These are phyloP conservation scores for Aspergillus sclerotialis DNA, from an alignment of 2,329 filamentous ascomycete species.

Conservation along the genomic window DNA sequence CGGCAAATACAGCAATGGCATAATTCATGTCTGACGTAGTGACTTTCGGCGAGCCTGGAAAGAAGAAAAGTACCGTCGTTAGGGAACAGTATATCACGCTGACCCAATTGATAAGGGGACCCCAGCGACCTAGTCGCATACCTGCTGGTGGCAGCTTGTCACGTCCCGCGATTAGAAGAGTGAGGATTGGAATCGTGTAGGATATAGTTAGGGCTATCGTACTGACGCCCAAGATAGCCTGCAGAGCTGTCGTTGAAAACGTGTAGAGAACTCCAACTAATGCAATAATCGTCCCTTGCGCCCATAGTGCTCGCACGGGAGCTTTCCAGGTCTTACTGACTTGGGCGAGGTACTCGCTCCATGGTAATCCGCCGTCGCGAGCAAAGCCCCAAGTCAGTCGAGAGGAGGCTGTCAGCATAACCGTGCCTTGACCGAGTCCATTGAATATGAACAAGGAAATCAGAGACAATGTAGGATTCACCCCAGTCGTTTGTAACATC, in stretches of 20 bases:
- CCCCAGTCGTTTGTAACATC: conserved; percentile 33
- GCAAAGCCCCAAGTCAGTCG: conserved; percentile 50
- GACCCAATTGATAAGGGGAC: conserved; percentile 39
- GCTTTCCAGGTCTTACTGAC: conserved; percentile 46
- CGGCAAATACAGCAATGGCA: conserved; percentile 51
- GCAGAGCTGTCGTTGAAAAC: conserved; percentile 47
- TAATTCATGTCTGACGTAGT: conserved; percentile 48
- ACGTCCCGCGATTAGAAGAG: conserved; percentile 45
- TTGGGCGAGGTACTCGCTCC: conserved; percentile 38
- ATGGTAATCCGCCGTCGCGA: conserved; percentile 45
- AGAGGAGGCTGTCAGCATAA: conserved; percentile 46
- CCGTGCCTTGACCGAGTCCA: conserved; percentile 48
- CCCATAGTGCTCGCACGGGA: conserved; percentile 47
- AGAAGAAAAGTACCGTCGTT: conserved; percentile 52
- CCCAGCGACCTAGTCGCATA: conserved; percentile 42
- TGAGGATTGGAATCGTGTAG: conserved; percentile 45
- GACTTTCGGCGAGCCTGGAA: conserved; percentile 42
- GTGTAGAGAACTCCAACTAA: conserved; percentile 51
- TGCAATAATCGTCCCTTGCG: conserved; percentile 41
- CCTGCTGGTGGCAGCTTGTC: conserved; percentile 44
- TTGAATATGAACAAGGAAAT: conserved; percentile 51
- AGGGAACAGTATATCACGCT: conserved; percentile 46
- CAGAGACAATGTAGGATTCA: conserved; percentile 43
- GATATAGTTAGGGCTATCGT: conserved; percentile 52
- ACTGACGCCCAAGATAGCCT: conserved; percentile 49